Base-by-base conservation (phyloP, 2,329 filamentous ascomycete species). In the Xylariaceae sp. region DNA sequence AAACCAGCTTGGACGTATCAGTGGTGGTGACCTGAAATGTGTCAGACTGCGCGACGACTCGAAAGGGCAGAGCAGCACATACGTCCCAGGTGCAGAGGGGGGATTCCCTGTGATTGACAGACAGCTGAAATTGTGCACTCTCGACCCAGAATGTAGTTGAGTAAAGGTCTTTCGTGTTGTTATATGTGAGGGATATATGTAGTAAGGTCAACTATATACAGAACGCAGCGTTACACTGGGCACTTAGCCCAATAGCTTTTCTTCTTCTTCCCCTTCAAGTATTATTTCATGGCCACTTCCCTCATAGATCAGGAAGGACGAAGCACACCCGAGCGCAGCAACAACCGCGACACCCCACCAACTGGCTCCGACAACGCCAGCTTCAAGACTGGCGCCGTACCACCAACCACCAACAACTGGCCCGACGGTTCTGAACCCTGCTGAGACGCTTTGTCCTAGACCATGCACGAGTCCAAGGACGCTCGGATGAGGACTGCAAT, bases 291-390 rank as follows among this genome's bases (percentile, higher is more conserved):
- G 81, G 2, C 82, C 82, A 52, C 70, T 78, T 0, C 83, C 85
- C 58, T 88, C 85, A 35, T 81, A 72, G n/a, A 87, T 80, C 49
- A 76, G 75, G 66, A 82, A 77, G 2, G 80, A 76, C 11, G 82
- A 74, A 2, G 75, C 62, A 64, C 81, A 86, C 0, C 82, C 82
- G 6, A 81, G 45, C 6, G 76, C 68, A 1, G 80, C 76, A 19
- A 85, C 72, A 5, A 68, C 62, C 0, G 80, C 71, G 11, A 74
- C 65, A 2, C 62, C 68, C 72, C 75, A 78, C 73, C 73, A 78
- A 10, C 73, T 72, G 31, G 69, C 69, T 10, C 73, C 74, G 1
- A 77, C 72, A 57, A 73, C 67, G 11, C 73, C 74, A 30, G 67
- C 64, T 47, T 77, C 70, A 36, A 77, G 55, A 4, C 75, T 71